These are phyloP conservation scores for Ganoderma multipileum DNA, from an alignment of 1,284 basidiomycete genomes.

Conservation along the genomic window DNA sequence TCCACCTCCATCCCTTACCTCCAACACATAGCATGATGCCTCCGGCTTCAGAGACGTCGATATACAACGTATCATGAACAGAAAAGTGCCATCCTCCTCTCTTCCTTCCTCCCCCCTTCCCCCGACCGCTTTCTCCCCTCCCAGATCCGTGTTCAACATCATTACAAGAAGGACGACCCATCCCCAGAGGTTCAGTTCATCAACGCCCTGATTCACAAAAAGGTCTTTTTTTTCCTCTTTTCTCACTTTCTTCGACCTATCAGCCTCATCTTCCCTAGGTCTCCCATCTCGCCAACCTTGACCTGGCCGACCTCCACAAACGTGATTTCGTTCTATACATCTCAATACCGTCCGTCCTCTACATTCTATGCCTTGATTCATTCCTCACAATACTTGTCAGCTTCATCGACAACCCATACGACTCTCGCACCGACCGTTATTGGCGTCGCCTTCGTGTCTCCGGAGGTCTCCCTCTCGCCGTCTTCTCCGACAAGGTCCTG, in stretches of 20 bases:
- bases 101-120: background rate
- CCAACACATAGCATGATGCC: too few relatives aligned
- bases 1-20: too few relatives aligned
- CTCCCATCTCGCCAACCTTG: background rate
- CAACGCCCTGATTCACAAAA: background rate
- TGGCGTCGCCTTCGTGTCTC: slow-evolving; percentile 23
- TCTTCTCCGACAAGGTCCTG: slow-evolving; percentile 26
- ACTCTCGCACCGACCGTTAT: background rate
- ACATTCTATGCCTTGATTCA: background rate
- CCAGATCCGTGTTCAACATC: background rate
- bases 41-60: too few relatives aligned
- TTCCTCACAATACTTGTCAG: background rate
- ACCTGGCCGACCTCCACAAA: background rate
- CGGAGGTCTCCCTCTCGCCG: slow-evolving; percentile 23
- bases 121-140: background rate
- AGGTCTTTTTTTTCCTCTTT: background rate
- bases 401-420: slow-evolving; percentile 4
- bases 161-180: background rate
- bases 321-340: background rate
- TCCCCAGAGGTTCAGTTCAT: background rate
- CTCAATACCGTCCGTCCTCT: background rate
- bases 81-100: background rate
- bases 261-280: background rate
- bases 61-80: background rate
- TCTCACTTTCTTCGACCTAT: background rate